Conservation (phyloP, 176 grass and related monocot species). For the Hsuehochloa calcarea region DNA sequence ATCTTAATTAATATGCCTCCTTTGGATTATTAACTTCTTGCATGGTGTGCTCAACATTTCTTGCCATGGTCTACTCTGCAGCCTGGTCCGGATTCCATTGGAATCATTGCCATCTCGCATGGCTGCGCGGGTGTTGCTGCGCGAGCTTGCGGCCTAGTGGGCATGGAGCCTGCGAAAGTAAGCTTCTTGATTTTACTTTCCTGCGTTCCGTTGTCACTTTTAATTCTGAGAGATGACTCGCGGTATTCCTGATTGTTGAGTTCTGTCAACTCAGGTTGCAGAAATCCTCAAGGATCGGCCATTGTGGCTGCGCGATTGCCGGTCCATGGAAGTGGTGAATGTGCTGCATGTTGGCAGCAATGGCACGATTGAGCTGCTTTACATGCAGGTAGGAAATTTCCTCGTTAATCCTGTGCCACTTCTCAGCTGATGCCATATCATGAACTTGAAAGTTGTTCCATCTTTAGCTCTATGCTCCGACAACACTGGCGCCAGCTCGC, state of each 20-base stretch:
- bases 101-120: constrained; percentile 99
- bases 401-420: not conserved
- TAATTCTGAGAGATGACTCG: not conserved
- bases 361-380: constrained; percentile 84
- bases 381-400: constrained; percentile 71
- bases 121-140: constrained; percentile 84
- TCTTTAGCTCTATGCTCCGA: constrained; percentile 76
- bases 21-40: not conserved
- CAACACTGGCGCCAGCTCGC: constrained; percentile 71
- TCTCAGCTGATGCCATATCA: not conserved
- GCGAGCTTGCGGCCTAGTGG: constrained; percentile 88
- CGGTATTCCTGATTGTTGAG: not conserved
- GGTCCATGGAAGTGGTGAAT: constrained; percentile 78
- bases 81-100: constrained; percentile 99
- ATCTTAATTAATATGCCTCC: not conserved
- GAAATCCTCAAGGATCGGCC: constrained; percentile 90
- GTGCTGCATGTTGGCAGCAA: constrained; percentile 67
- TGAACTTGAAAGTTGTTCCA: not conserved
- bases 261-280: constrained; percentile 54
- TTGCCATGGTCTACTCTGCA: constrained; percentile 30
- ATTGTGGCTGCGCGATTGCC: constrained; percentile 74
- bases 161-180: constrained; percentile 93
- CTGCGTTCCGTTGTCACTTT: not conserved
- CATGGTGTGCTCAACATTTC: constrained; percentile 5
- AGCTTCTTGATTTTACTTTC: constrained; percentile 1